These are phyloP conservation scores for Penicillium sp. DNA, from an alignment of 2,329 filamentous ascomycete species.

Conservation along the genomic window DNA sequence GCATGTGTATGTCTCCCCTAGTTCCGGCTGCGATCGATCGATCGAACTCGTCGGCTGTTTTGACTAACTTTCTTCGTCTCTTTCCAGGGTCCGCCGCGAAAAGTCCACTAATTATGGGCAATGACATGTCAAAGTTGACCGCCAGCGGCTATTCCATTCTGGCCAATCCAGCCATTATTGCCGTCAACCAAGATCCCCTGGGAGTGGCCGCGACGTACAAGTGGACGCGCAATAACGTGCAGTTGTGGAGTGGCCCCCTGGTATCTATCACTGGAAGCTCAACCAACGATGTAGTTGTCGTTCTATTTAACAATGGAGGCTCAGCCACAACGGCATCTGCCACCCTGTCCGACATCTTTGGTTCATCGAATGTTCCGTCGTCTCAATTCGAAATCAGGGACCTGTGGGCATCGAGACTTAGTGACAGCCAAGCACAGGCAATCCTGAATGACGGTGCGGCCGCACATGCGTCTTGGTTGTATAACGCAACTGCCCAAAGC, in stretches of 20 bases:
- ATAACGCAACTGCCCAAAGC: neutral
- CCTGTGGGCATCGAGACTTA: neutral
- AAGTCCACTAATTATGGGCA: neutral
- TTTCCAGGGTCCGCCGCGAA: neutral
- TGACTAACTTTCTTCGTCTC: neutral
- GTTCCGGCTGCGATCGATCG: neutral
- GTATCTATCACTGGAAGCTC: neutral
- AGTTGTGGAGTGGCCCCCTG: neutral
- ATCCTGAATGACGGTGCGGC: neutral
- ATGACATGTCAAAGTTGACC: neutral
- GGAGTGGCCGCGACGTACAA: neutral
- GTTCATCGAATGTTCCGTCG: neutral
- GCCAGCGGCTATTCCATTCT: neutral
- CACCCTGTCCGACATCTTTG: neutral
- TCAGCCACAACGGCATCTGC: neutral
- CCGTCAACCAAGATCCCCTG: neutral
- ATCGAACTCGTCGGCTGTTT: neutral
- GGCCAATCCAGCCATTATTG: neutral
- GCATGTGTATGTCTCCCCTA: neutral
- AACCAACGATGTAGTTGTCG: neutral
- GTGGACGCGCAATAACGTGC: neutral
- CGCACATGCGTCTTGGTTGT: neutral
- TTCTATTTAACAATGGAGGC: neutral
- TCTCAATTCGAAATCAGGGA: neutral
- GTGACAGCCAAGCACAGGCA: neutral